phyloP scores from a whole-genome alignment of 169 alveolate genomes.

The Ichthyophthirius multifiliis region DNA sequence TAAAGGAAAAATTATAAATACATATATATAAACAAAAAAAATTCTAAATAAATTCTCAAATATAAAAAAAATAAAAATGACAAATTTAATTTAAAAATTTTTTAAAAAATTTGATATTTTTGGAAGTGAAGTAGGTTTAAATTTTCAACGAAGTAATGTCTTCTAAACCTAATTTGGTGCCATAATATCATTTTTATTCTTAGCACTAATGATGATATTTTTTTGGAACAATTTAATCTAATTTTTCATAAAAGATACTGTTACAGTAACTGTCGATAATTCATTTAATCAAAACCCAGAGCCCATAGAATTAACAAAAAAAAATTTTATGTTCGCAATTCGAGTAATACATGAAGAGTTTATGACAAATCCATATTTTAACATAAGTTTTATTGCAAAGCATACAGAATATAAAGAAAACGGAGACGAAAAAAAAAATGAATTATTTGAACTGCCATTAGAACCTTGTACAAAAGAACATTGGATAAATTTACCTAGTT shows the following conservation, averaged over 20 bases:
- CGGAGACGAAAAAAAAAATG: background rate
- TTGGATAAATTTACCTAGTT: background rate
- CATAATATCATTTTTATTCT: background rate
- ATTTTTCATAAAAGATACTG: background rate
- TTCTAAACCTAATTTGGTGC: background rate
- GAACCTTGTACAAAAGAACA: background rate
- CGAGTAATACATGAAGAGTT: background rate
- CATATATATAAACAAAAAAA: no score
- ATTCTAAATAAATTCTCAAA: no score
- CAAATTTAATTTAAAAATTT: no score
- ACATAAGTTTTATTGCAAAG: background rate
- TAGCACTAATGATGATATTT: background rate
- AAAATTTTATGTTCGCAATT: background rate
- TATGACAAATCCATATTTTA: background rate
- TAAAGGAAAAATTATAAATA: no score
- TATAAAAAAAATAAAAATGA: no score
- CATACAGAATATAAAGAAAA: background rate
- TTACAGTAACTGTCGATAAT: background rate
- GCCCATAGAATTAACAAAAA: background rate
- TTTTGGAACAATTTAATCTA: conserved; percentile 2
- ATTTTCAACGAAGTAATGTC: background rate
- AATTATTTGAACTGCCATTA: background rate
- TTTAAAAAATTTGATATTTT: no score
- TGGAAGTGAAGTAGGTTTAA: background rate
- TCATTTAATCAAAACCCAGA: background rate